Evolutionary conservation across 345 rosid genomes (phyloP).

Genomic region (Firmiana major): DNA sequence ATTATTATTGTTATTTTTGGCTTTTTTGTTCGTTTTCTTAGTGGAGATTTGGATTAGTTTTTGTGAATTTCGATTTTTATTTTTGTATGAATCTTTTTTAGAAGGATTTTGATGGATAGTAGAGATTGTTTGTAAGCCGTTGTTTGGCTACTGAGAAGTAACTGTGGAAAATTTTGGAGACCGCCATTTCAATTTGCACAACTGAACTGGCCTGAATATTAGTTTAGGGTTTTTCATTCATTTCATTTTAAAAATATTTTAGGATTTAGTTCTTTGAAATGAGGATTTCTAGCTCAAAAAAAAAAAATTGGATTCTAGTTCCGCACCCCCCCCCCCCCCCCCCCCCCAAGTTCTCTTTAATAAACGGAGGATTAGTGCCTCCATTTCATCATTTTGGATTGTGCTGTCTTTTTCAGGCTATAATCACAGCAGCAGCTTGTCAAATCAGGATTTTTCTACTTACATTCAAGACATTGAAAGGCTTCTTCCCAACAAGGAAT

Average conservation of each 20-base stretch:
- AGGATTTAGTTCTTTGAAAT: not conserved
- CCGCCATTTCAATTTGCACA: not conserved
- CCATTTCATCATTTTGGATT: slow-evolving; percentile 2
- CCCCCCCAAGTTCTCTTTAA: not conserved
- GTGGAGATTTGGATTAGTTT: not conserved
- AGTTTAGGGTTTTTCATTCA: not conserved
- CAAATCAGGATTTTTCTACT: slow-evolving; percentile 27
- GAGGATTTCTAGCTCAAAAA: not conserved
- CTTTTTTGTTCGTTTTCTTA: not conserved
- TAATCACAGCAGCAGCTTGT: slow-evolving; percentile 22
- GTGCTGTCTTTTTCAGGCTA: slow-evolving; percentile 40
- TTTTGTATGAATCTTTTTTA: not conserved
- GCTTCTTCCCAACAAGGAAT: slow-evolving; percentile 48
- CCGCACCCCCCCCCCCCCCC: too few species aligned
- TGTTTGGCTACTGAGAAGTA: slow-evolving; percentile 17
- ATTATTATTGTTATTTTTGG: not conserved
- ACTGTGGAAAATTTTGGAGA: slow-evolving; percentile 5
- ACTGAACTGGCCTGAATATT: slow-evolving; percentile 8
- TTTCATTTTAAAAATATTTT: not conserved
- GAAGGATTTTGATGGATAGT: not conserved
- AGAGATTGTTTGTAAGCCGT: not conserved
- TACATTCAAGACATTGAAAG: slow-evolving; percentile 34
- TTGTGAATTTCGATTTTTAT: not conserved
- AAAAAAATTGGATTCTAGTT: not conserved
- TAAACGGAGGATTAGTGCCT: not conserved